A percentile compares a stretch with the other conserved stretches of the same genome.
phyloP scores from a whole-genome alignment of 2,329 filamentous ascomycete species.

The Aspergillus unguis region DNA sequence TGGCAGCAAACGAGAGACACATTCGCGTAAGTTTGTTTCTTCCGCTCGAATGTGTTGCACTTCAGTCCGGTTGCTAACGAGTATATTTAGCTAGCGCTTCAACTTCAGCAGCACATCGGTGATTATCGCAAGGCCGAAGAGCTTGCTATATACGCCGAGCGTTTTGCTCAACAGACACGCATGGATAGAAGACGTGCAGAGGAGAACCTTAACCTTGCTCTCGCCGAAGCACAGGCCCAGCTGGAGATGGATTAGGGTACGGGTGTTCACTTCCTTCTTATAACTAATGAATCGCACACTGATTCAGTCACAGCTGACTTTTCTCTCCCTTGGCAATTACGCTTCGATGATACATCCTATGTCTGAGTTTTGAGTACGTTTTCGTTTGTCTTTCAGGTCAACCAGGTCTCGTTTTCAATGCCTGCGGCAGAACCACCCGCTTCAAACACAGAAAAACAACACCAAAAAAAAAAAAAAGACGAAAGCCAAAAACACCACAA shows the following conservation, averaged over 20 bases:
- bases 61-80: background rate
- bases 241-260: conserved; percentile 13
- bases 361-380: background rate
- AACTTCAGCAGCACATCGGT: conserved; percentile 17
- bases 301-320: background rate
- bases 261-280: background rate
- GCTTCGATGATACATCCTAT: background rate
- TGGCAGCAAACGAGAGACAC: conserved; percentile 14
- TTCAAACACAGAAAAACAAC: background rate
- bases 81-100: conserved; percentile 14
- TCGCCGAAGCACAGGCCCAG: conserved; percentile 11
- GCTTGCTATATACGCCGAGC: conserved; percentile 12
- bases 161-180: conserved; percentile 8
- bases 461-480: conserved; percentile 2
- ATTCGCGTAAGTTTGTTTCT: conserved; percentile 16
- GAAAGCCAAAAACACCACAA: background rate
- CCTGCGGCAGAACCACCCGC: background rate
- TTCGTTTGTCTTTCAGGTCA: background rate
- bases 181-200: conserved; percentile 10
- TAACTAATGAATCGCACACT: background rate
- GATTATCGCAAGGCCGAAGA: conserved; percentile 14
- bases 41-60: background rate
- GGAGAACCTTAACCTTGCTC: conserved; percentile 7
- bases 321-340: background rate
- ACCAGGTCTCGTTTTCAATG: background rate